Percentiles rank a stretch among this genome's conserved stretches.
Conservation (phyloP, 495 filamentous ascomycete species). For the Niebla homalea region DNA sequence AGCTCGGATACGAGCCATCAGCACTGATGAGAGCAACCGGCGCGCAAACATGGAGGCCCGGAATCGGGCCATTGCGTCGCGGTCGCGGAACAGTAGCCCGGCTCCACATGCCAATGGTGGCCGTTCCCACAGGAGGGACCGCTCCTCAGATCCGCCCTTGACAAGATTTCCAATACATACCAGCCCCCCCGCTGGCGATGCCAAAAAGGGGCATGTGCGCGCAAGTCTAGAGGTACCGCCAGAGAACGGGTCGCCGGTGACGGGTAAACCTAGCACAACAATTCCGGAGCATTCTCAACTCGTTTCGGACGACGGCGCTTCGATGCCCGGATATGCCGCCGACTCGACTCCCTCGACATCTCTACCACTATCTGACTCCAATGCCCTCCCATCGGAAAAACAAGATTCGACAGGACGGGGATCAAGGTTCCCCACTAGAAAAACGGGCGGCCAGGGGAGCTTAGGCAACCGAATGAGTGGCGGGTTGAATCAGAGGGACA, state of each 20-base stretch:
- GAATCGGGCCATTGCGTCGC: constrained; percentile 64
- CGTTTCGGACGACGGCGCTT: constrained; percentile 8
- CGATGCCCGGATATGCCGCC: constrained; percentile 15
- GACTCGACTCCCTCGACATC: constrained; percentile 21
- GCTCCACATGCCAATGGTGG: constrained; percentile 35
- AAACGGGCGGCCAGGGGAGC: constrained; percentile 28
- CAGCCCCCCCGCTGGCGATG: constrained; percentile 45
- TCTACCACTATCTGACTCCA: constrained; percentile 21
- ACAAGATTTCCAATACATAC: constrained; percentile 74
- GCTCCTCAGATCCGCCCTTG: constrained; percentile 58
- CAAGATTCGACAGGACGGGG: constrained; percentile 34
- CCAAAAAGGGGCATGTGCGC: constrained; percentile 27
- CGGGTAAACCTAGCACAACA: constrained; percentile 23
- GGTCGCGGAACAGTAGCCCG: constrained; percentile 64
- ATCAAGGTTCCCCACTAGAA: constrained; percentile 30
- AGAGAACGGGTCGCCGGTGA: constrained; percentile 19
- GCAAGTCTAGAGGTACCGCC: constrained; percentile 53
- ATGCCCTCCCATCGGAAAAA: constrained; percentile 29
- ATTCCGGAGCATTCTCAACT: constrained; percentile 15
- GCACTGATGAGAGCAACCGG: constrained; percentile 91
- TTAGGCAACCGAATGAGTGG: constrained; percentile 33
- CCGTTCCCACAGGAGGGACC: constrained; percentile 53
- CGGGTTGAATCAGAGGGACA: constrained; percentile 29
- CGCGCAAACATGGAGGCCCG: constrained; percentile 88
- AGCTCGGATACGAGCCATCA: constrained; percentile 68